These are phyloP conservation scores for Pyrrhoderma lamaoense DNA, from an alignment of 1,284 basidiomycete species.

Conservation along the genomic window DNA sequence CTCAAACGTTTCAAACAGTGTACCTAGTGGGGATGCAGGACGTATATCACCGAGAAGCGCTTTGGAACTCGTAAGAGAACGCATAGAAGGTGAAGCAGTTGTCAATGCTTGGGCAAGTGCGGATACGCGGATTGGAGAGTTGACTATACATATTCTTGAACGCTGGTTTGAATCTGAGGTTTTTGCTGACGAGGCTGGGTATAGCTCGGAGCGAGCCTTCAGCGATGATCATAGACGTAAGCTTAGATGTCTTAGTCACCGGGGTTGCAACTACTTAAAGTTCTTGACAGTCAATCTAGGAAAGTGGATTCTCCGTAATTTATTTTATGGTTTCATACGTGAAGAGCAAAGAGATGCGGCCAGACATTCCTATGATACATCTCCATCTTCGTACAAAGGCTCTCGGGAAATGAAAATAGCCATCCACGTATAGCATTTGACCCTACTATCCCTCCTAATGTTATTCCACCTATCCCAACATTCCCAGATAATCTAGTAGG, in stretches of 20 bases:
- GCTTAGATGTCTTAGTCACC: too few species aligned
- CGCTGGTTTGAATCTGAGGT: constrained; percentile 91
- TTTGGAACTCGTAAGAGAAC: constrained; percentile 78
- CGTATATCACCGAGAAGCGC: constrained; percentile 72
- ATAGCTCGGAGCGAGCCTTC: constrained; percentile 40
- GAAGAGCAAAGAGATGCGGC: constrained; percentile 46
- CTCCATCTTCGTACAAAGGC: constrained; percentile 29
- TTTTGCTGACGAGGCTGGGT: constrained; percentile 86
- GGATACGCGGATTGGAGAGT: constrained; percentile 84
- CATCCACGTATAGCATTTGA: constrained; percentile 10
- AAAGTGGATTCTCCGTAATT: constrained; percentile 71
- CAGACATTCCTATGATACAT: constrained; percentile 1
- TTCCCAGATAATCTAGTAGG: not conserved
- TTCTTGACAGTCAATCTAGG: constrained; percentile 65
- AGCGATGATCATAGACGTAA: constrained; percentile 76
- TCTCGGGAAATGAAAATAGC: not conserved
- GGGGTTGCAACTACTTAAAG: too few species aligned
- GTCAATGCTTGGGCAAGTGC: constrained; percentile 81
- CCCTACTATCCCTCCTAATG: not conserved
- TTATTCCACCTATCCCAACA: constrained; percentile 2
- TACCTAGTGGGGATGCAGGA: constrained; percentile 27
- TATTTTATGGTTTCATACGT: constrained; percentile 63
- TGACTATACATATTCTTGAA: constrained; percentile 86
- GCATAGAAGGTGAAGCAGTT: constrained; percentile 90
- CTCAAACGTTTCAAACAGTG: constrained; percentile 19